Conservation (phyloP, 352 stramenopile genomes). For the Phytophthora sojae region DNA sequence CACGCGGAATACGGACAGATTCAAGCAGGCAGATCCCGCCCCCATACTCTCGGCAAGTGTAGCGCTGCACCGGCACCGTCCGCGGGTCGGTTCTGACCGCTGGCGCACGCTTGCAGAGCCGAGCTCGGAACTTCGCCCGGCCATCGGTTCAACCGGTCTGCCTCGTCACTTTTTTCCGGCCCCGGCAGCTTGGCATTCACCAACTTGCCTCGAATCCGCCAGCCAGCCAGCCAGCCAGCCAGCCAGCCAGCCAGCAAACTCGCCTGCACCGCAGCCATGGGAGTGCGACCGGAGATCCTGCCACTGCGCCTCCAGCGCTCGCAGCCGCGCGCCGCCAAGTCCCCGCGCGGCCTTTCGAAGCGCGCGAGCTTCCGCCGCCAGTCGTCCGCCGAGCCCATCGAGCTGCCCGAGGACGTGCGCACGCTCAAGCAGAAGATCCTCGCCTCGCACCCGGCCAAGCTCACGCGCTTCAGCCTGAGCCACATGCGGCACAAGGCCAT, state of each 20-base stretch:
- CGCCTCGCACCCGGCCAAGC: constrained; percentile 49
- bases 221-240: not conserved
- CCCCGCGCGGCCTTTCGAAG: constrained; percentile 35
- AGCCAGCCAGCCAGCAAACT: not conserved
- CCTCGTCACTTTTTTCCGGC: constrained; percentile 47
- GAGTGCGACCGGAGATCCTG: constrained; percentile 33
- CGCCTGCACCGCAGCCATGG: constrained; percentile 29
- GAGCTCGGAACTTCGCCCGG: constrained; percentile 1
- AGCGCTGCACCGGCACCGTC: constrained; percentile 14
- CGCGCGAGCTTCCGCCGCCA: constrained; percentile 36
- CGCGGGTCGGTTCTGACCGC: constrained; percentile 12
- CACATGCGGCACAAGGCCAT: constrained; percentile 57
- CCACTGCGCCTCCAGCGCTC: constrained; percentile 34
- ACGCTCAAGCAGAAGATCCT: constrained; percentile 63
- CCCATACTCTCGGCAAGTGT: constrained; percentile 33
- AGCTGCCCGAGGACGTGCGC: constrained; percentile 49
- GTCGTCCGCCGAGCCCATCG: constrained; percentile 18
- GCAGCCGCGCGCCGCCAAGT: constrained; percentile 27
- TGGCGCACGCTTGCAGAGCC: constrained; percentile 20
- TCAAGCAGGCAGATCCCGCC: constrained; percentile 13
- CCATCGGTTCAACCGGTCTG: constrained; percentile 28
- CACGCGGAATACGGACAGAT: constrained; percentile 19
- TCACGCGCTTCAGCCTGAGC: constrained; percentile 57
- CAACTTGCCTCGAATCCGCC: constrained; percentile 16
- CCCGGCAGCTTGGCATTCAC: constrained; percentile 31